Evolutionary conservation across 129 eudicot genomes (phyloP).

Genomic region (Sambucus nigra): DNA sequence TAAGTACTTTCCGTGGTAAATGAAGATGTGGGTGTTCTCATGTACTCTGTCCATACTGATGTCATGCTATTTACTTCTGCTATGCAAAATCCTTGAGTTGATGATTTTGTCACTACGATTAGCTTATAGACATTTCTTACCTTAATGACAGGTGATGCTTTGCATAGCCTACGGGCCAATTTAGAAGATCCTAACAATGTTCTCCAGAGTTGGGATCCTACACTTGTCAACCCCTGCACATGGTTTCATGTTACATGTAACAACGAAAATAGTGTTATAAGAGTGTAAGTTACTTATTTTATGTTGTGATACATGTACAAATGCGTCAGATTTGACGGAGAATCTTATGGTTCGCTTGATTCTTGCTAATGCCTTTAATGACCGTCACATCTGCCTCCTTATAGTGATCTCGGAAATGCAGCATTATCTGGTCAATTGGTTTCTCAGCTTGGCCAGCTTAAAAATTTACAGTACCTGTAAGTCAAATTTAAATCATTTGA

Average conservation of each 20-base stretch:
- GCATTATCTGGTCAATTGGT: constrained; percentile 74
- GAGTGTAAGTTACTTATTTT: constrained; percentile 43
- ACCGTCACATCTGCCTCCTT: no score
- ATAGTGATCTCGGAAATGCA: constrained; percentile 93
- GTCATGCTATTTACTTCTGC: no score
- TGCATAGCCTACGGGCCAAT: constrained; percentile 48
- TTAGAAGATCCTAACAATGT: constrained; percentile 65
- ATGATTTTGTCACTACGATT: no score
- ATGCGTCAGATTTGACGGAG: no score
- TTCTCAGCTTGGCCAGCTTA: constrained; percentile 64
- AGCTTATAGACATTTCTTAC: no score
- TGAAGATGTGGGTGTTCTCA: no score
- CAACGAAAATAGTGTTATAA: constrained; percentile 74
- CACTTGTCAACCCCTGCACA: constrained; percentile 87
- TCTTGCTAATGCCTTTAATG: no score
- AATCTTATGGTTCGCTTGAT: no score
- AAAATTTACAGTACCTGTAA: constrained; percentile 86
- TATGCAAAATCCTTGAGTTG: no score
- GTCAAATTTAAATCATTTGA: no score
- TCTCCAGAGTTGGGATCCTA: constrained; percentile 87
- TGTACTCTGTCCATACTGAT: no score
- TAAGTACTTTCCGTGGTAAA: no score
- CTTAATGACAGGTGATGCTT: constrained; percentile 87
- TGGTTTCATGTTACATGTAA: constrained; percentile 96
- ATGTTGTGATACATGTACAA: not conserved